Evolutionary conservation across 164 flowering plant genomes (phyloP), one percentile per base, ranked within the genome.

Genomic region (Magnolia sinica): DNA sequence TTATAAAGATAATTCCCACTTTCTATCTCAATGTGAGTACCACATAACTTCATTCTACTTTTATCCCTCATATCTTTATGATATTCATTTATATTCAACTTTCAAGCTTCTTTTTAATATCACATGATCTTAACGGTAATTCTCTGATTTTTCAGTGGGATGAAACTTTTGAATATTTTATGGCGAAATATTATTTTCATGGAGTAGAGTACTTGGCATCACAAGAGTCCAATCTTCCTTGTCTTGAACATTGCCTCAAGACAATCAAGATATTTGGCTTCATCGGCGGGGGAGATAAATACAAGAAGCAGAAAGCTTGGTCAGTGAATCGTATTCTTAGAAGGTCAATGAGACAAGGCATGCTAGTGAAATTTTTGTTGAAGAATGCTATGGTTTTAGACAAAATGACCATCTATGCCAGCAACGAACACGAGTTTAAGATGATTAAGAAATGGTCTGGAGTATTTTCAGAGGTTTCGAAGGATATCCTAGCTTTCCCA

Each of bases 351-450:
- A 29, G 31, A 24, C 16, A 31, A 14, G 31, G 27, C 13, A 68
- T 13, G 71, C 71, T 68, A 29, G 71, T 68, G 50, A 68, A 31
- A 13, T 68, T 68, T 68, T 68, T 68, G 18, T 49, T 68, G 45
- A 68, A 68, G 16, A 68, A 68, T 68, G 45, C 71, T 8, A 27
- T 31, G 50, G 71, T 68, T 27, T 29, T 68, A 16, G 49, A 68
- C 49, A 31, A 68, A 68, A 68, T 68, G 71, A 68, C 71, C 23
- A 29, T 68, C 10, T n/a, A 68, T 14, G 7, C 7, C 71, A 27
- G n/a, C 50, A 20, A 64, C 6, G 31, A 24, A 68, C 71, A 45
- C n/a, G 10, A 68, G 0, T 31, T 27, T 29, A 49, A 27, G 45
- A 27, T 1, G 71, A 19, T 24, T 19, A 14, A 3, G 31, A 6